A percentile compares a stretch with the other conserved stretches of the same genome.
Conservation (phyloP, 192 early-diverging fungal species). For the Mortierella claussenii region DNA sequence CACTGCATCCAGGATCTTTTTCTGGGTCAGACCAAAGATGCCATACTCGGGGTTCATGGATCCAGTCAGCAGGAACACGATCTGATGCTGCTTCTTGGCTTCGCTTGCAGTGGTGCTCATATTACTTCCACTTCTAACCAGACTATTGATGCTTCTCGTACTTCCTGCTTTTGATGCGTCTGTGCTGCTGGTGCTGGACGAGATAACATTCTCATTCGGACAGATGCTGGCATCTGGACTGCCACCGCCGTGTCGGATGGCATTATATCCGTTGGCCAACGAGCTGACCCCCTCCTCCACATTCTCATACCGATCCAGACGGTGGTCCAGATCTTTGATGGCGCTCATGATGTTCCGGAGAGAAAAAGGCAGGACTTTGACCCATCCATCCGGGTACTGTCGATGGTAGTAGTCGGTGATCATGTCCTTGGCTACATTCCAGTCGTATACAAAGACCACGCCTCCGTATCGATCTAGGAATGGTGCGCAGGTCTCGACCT, state of each 20-base stretch:
- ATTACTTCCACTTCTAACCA: slow-evolving; percentile 1
- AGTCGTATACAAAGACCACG: slow-evolving; percentile 54
- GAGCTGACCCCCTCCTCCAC: not conserved
- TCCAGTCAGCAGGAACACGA: slow-evolving; percentile 49
- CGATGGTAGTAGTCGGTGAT: slow-evolving; percentile 51
- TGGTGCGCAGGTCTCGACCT: slow-evolving; percentile 52
- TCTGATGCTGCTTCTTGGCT: slow-evolving; percentile 35
- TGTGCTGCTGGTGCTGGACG: not conserved
- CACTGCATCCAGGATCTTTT: slow-evolving; percentile 32
- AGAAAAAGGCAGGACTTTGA: slow-evolving; percentile 52
- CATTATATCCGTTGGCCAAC: not conserved
- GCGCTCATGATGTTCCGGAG: slow-evolving; percentile 39
- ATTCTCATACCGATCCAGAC: slow-evolving; percentile 20
- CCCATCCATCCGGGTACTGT: slow-evolving; percentile 49
- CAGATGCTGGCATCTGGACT: not conserved
- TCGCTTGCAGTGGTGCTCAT: not conserved
- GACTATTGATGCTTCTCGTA: slow-evolving; percentile 4
- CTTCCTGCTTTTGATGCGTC: too few species aligned
- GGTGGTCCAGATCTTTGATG: slow-evolving; percentile 46
- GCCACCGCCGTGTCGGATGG: not conserved
- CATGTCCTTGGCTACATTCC: slow-evolving; percentile 51
- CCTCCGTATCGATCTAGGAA: slow-evolving; percentile 53
- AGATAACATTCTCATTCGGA: not conserved
- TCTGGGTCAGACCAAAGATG: slow-evolving; percentile 30
- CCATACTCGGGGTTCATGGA: slow-evolving; percentile 52